Conservation (phyloP, 305 asterid genomes). For the Salvia sclarea region DNA sequence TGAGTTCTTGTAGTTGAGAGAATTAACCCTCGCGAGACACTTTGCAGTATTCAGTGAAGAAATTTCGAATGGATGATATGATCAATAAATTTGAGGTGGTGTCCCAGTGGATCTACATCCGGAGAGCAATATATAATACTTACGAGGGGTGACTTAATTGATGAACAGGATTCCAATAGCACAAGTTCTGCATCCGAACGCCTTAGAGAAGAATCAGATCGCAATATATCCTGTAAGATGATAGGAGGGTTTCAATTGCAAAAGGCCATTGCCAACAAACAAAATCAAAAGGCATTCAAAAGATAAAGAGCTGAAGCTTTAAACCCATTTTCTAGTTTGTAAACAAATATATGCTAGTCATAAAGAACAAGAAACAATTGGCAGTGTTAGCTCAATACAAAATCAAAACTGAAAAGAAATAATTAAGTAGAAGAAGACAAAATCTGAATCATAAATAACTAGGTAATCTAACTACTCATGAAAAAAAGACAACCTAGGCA, state of each 20-base stretch:
- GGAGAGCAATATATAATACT: slow-evolving; percentile 37
- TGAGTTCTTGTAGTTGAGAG: no score
- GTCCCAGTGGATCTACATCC: neutral
- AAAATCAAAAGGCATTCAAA: slow-evolving; percentile 2
- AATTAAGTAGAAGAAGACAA: neutral
- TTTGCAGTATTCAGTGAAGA: neutral
- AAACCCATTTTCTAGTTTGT: neutral
- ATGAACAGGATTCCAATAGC: slow-evolving; percentile 63
- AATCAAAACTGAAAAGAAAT: neutral
- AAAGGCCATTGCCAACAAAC: slow-evolving; percentile 16
- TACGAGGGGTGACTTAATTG: slow-evolving; percentile 84
- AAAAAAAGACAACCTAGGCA: slow-evolving; percentile 16
- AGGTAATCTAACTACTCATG: slow-evolving; percentile 13
- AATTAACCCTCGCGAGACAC: neutral
- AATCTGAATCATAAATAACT: slow-evolving; percentile 3
- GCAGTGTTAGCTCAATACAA: slow-evolving; percentile 6
- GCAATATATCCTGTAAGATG: slow-evolving; percentile 68
- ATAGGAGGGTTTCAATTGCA: slow-evolving; percentile 27
- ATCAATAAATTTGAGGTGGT: neutral
- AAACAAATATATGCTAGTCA: neutral
- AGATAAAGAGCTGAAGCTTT: slow-evolving; percentile 12
- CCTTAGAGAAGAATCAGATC: slow-evolving; percentile 69
- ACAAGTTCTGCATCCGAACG: slow-evolving; percentile 71
- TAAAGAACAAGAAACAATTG: neutral
- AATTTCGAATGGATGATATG: neutral